These are phyloP conservation scores for Cinnamomum chago DNA, from an alignment of 164 flowering plant species.

Conservation along the genomic window DNA sequence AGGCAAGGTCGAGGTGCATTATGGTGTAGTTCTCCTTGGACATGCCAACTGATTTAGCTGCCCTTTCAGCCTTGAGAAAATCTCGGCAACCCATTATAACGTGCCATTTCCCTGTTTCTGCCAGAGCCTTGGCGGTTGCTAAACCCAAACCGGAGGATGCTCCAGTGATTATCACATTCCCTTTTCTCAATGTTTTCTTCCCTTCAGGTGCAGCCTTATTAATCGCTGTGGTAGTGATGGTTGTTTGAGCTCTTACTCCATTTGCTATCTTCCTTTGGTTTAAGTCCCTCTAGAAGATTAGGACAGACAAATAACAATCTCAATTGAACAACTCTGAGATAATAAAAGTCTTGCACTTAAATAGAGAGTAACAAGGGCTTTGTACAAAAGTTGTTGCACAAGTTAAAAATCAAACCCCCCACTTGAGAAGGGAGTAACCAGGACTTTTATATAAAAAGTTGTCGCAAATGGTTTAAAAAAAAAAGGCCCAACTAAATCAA, in stretches of 20 bases:
- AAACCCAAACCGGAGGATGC: conserved; percentile 96
- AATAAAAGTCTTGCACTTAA: neutral
- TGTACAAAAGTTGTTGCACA: neutral
- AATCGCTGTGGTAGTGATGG: conserved; percentile 52
- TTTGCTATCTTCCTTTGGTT: conserved; percentile 31
- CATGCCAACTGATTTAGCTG: conserved; percentile 83
- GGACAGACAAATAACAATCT: neutral
- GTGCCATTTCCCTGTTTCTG: conserved; percentile 89
- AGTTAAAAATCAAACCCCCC: neutral
- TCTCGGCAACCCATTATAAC: conserved; percentile 95
- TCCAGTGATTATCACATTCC: conserved; percentile 77
- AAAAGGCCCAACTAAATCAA: neutral
- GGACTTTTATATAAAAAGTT: too few species aligned
- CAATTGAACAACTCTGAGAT: too few species aligned
- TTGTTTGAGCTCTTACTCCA: conserved; percentile 62
- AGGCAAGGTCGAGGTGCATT: conserved; percentile 93
- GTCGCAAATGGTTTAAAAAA: neutral
- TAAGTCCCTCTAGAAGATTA: conserved; percentile 38
- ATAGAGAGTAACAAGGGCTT: neutral
- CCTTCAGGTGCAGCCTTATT: conserved; percentile 41
- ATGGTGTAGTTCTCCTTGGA: conserved; percentile 74
- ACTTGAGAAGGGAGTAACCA: neutral
- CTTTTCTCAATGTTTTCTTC: conserved; percentile 86
- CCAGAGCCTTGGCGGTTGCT: conserved; percentile 86
- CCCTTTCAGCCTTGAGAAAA: conserved; percentile 91